These are phyloP conservation scores for Brassica nigra DNA, from an alignment of 345 rosid genomes.

Conservation along the genomic window DNA sequence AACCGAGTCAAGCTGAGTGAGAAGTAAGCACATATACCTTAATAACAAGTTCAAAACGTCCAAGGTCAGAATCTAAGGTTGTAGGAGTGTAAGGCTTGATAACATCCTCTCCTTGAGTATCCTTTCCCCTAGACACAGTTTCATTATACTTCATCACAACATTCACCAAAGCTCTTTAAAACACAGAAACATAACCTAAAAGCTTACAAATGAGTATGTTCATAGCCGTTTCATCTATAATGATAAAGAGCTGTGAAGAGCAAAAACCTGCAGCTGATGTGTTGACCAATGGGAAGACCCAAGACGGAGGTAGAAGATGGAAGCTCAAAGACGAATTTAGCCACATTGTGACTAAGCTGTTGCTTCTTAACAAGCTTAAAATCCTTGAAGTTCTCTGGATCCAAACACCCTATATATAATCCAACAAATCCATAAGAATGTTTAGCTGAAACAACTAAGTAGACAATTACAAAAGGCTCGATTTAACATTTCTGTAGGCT, in stretches of 20 bases:
- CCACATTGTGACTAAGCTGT: conserved; percentile 94
- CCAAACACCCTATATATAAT: conserved; percentile 57
- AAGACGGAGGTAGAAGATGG: conserved; percentile 73
- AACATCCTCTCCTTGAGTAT: conserved; percentile 83
- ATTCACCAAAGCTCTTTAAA: neutral
- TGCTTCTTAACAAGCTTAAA: conserved; percentile 83
- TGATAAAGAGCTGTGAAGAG: neutral
- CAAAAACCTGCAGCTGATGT: conserved; percentile 88
- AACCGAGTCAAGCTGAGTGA: neutral
- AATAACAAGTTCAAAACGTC: conserved; percentile 79
- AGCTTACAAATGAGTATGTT: neutral
- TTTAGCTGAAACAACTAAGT: neutral
- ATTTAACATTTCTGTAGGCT: neutral
- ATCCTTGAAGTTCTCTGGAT: conserved; percentile 87
- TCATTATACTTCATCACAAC: neutral
- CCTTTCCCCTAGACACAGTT: conserved; percentile 63
- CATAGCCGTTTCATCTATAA: neutral
- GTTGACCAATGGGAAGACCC: conserved; percentile 98
- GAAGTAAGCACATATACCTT: conserved; percentile 50
- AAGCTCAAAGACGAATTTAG: conserved; percentile 81
- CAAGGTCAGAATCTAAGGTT: conserved; percentile 90
- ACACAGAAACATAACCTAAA: neutral
- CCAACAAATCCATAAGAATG: neutral
- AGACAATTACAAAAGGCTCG: neutral
- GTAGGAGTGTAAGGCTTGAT: conserved; percentile 94